Conservation (phyloP, 768 basidiomycete genomes). For the Pleurotus citrinopileatus region DNA sequence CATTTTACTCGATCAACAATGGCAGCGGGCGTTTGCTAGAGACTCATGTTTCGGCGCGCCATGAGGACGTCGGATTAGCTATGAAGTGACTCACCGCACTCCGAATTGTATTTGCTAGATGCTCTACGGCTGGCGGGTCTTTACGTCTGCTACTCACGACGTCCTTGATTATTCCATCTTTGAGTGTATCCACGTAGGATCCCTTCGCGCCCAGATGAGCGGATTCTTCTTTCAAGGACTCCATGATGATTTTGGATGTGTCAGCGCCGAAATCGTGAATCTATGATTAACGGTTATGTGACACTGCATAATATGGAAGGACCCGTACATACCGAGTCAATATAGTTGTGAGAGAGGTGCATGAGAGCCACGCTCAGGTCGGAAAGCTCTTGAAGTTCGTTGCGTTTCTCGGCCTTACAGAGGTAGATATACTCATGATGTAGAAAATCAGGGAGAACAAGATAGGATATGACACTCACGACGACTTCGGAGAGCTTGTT, state of each 20-base stretch:
- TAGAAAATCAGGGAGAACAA: no score
- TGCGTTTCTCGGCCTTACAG: not conserved
- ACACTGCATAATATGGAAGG: not conserved
- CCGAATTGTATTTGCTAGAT: no score
- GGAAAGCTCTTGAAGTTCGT: constrained; percentile 5
- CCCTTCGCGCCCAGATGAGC: not conserved
- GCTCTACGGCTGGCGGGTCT: not conserved
- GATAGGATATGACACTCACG: no score
- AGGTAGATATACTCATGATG: no score
- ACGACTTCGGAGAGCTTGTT: not conserved
- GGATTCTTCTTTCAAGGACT: not conserved
- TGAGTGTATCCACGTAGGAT: not conserved
- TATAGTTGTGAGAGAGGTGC: not conserved
- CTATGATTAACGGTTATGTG: not conserved
- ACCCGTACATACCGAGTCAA: not conserved
- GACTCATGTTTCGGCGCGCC: not conserved
- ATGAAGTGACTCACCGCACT: not conserved
- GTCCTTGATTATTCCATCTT: not conserved
- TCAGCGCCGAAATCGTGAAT: not conserved
- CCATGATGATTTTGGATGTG: not conserved
- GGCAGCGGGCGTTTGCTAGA: not conserved
- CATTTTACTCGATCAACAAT: not conserved
- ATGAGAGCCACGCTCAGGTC: constrained; percentile 2
- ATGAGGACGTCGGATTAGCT: no score
- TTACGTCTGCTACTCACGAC: not conserved